These are phyloP conservation scores for Nakazawaea anatomiae DNA, from an alignment of 805 yeast species.

Conservation along the genomic window DNA sequence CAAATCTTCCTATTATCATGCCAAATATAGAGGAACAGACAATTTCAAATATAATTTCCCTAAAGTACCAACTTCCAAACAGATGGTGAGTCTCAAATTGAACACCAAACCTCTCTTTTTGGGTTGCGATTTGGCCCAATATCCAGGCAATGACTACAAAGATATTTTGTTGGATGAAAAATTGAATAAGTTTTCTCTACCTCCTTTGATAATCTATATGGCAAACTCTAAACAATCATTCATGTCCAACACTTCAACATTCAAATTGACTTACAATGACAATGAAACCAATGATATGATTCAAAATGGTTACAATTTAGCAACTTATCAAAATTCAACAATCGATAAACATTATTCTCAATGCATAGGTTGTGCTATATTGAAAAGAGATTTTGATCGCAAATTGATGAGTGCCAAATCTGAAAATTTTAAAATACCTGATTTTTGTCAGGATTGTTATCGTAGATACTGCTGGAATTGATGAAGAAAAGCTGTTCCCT, in stretches of 20 bases:
- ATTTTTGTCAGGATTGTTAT: constrained; percentile 31
- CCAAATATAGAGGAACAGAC: constrained; percentile 4
- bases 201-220: constrained; percentile 50
- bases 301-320: constrained; percentile 46
- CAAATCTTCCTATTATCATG: neutral
- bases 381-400: constrained; percentile 46
- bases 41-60: constrained; percentile 25
- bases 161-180: neutral
- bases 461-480: constrained; percentile 27
- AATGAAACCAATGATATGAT: constrained; percentile 40
- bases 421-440: constrained; percentile 20
- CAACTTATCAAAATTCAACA: constrained; percentile 37
- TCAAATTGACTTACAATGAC: constrained; percentile 43
- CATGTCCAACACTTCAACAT: constrained; percentile 52
- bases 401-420: constrained; percentile 11
- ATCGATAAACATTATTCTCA: constrained; percentile 27
- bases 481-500: neutral
- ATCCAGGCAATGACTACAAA: neutral
- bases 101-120: constrained; percentile 29
- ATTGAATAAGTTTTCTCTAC: constrained; percentile 17
- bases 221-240: constrained; percentile 38
- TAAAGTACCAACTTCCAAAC: constrained; percentile 25
- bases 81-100: constrained; percentile 17
- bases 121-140: constrained; percentile 31
- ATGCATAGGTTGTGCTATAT: constrained; percentile 53